Base-by-base conservation (phyloP, 352 stramenopile genomes). In the Plasmopara viticola region DNA sequence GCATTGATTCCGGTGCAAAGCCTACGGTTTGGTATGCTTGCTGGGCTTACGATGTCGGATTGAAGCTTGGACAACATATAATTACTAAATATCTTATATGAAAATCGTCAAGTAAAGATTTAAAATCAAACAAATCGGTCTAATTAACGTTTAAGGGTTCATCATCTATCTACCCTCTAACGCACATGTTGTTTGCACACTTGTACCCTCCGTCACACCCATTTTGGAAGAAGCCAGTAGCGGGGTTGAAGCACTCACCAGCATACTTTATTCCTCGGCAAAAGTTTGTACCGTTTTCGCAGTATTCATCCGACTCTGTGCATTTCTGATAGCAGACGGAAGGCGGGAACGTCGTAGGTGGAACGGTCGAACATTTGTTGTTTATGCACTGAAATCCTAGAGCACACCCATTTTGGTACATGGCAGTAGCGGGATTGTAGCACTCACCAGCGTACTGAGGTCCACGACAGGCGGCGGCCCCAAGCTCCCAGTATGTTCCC, bases 181-280 rank as follows among this genome's bases (percentile, higher is more conserved):
- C 55, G 37, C 64, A 72, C 55, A 64, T 48, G 44, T 63, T 63
- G 48, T 61, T 66, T 0, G 46, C 45, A 47, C 64, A 72, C 20
- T 40, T 17, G 49, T 54, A 72, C 17, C 64, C 64, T 29, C 29
- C 13, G 7, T 46, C 52, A 15, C 64, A 72, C 10, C 56, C 56
- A 12, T 59, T 66, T 37, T 62, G 59, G 41, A 44, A 72, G 20
- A 40, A 37, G 13, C 64, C 60, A 4, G 55, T 68, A 4, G 64
- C 64, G 15, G 41, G 30, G 44, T 72, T 72, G 44, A 68, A 68
- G 52, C 64, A 72, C 47, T 71, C 63, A 13, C 41, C 51, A 0
- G 6, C 34, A 14, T 56, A 54, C 5, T 44, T 45, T 0, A 59
- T 51, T 20, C 54, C 34, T n/a, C 64, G 64, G 37, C 64, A 72